Base-by-base conservation (phyloP, 2,329 filamentous ascomycete species). In the Aspergillus ustus region DNA sequence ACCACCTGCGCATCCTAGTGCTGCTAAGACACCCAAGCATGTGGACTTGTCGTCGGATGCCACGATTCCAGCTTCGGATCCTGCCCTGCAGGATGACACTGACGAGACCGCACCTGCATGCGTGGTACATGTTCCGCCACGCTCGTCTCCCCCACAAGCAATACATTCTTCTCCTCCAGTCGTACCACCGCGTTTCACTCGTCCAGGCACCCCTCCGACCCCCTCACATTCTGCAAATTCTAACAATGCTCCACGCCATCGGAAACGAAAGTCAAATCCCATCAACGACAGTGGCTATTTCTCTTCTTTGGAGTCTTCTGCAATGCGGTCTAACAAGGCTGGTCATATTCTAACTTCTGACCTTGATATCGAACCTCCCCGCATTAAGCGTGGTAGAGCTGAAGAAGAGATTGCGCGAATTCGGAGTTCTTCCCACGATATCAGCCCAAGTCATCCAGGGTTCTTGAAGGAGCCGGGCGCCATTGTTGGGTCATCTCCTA, bases 281-380 rank as follows among this genome's bases (percentile, higher is more conserved):
- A 89, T 96, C 82, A 92, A 91, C 71, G 95, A 99, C 77, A 98
- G 94, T 74, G 95, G 95, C 45, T 99, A 98, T 77, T 97, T 96
- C 74, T 98, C 95, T 1, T 97, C 93, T 0, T 84, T 98, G 19
- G 93, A 97, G 69, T 98, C 95, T 2, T 98, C 95, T 0, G 92
- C 85, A 15, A 85, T 92, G 74, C 87, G 94, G 62, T 88, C 90
- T 52, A 87, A 89, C 65, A 85, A 87, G 66, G 82, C 86, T 63
- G 81, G 81, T 17, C 83, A 87, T 60, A 82, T 91, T 19, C 83
- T 92, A 48, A 92, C 89, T 4, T 94, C 92, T 0, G 93, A 96
- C 70, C 76, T 84, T 49, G 85, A 87, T 70, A 85, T 89, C 56
- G 91, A 93, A 68, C 88, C 89, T n/a, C 90, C 90, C 53, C 86